These are phyloP conservation scores for Saccharum spontaneum DNA, from an alignment of 176 grass and related monocot species.

Conservation along the genomic window DNA sequence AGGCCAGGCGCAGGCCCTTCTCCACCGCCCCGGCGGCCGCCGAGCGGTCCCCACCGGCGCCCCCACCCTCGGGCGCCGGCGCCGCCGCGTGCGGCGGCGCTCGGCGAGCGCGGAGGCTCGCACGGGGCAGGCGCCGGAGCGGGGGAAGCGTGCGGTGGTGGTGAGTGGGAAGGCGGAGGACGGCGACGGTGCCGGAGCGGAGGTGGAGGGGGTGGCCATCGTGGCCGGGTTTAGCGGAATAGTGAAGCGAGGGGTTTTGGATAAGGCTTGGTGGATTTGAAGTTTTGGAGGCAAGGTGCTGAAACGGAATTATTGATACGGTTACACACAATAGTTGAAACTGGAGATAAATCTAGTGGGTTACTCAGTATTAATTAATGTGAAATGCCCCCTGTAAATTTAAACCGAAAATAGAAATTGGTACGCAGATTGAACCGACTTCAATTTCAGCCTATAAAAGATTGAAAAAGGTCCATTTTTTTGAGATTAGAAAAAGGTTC, in stretches of 20 bases:
- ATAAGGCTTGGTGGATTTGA: neutral
- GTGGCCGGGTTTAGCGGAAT: conserved; percentile 52
- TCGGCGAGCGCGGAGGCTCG: conserved; percentile 43
- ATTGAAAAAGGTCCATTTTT: too few relatives aligned
- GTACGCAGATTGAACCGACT: too few relatives aligned
- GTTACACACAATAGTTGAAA: neutral
- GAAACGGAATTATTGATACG: neutral
- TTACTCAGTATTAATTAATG: neutral
- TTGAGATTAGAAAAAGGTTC: too few relatives aligned
- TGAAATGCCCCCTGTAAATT: neutral
- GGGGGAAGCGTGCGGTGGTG: conserved; percentile 38
- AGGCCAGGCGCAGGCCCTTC: conserved; percentile 65
- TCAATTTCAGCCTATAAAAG: too few relatives aligned
- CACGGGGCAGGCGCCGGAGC: neutral
- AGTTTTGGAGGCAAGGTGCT: conserved; percentile 17
- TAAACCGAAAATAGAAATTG: too few relatives aligned
- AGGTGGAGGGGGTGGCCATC: conserved; percentile 56
- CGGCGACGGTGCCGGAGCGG: conserved; percentile 30
- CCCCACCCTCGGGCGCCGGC: conserved; percentile 45
- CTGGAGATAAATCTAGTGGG: neutral
- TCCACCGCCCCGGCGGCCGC: conserved; percentile 50
- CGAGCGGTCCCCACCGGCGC: conserved; percentile 53
- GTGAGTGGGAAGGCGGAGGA: conserved; percentile 49
- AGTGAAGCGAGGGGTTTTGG: conserved; percentile 38
- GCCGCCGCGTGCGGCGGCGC: conserved; percentile 58